Base-by-base conservation (phyloP, 1,284 basidiomycete species). In the Cerioporus squamosus region DNA sequence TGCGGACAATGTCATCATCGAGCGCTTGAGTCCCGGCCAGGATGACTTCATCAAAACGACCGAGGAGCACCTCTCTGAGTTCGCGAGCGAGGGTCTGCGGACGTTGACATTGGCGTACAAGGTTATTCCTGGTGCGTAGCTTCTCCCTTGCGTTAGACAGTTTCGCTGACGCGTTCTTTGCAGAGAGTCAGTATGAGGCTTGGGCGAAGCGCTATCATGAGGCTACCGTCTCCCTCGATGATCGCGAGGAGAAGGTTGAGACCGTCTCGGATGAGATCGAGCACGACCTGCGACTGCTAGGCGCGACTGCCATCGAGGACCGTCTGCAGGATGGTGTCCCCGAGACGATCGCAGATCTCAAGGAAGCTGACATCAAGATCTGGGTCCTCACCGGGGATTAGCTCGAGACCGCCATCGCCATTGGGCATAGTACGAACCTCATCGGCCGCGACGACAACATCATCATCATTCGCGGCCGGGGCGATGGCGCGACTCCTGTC, bases 361-460 rank as follows among this genome's bases (percentile, higher is more conserved):
- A 98, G 79, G 82, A 88, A 22, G 97, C 97, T 0, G 97, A 97
- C 0, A 98, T 99, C 79, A 99, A 98, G 75, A 79, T 99, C 59
- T 99, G 97, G 97, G 97, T 99, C 20, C 93, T 95, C 5, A 99
- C 97, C 0, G 97, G 97, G 47, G 97, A 99, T 79, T 99, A 99
- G 78, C 86, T 99, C 42, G 97, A 99, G 76, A 99, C 97, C 36
- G 97, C 97, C 31, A 94, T 97, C 53, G 90, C 97, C 36, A 99
- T 99, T 68, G 97, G 96, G 4, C 95, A 97, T 75, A 97, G 93
- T 57, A 98, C 97, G 31, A 97, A 97, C 77, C 84, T 99, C 58
- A 91, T 99, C 45, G 87, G 87, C 1, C 79, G 81, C 39, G 93
- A 98, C 53, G 92, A 95, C 60, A 99, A 99, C 70, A 83, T 99